phyloP scores from a whole-genome alignment of 2,329 filamentous ascomycete genomes.

The Pyrenochaeta sp. region DNA sequence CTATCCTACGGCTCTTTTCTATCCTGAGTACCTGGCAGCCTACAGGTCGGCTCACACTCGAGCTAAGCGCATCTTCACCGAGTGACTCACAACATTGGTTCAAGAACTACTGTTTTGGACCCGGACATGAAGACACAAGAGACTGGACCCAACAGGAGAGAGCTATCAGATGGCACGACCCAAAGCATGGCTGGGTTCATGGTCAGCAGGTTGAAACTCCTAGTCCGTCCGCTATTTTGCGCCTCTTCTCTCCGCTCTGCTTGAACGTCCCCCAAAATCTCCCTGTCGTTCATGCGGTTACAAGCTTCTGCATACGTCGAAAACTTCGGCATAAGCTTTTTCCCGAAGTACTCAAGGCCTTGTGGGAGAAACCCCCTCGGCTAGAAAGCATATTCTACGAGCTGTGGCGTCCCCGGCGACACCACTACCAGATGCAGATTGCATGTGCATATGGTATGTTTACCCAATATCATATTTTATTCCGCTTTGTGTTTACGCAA shows the following conservation, averaged over 20 bases:
- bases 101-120: conserved; percentile 29
- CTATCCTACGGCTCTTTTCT: conserved; percentile 26
- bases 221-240: conserved; percentile 16
- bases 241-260: conserved; percentile 24
- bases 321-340: conserved; percentile 26
- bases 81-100: conserved; percentile 31
- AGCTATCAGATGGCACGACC: conserved; percentile 26
- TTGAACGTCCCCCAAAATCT: conserved; percentile 18
- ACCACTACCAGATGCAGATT: conserved; percentile 14
- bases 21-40: conserved; percentile 28
- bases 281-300: conserved; percentile 26
- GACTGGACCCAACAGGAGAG: conserved; percentile 24
- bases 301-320: conserved; percentile 25
- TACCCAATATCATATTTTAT: conserved; percentile 14
- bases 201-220: conserved; percentile 21
- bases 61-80: conserved; percentile 29
- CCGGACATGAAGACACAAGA: conserved; percentile 26
- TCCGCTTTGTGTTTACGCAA: no score
- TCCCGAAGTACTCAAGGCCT: conserved; percentile 19
- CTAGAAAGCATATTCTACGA: conserved; percentile 28
- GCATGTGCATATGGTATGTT: conserved; percentile 20
- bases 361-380: conserved; percentile 27
- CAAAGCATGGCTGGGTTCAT: conserved; percentile 26
- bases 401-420: conserved; percentile 21
- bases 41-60: conserved; percentile 24